Base-by-base conservation (phyloP, 2,329 filamentous ascomycete species). In the Colletotrichum tropicicola region DNA sequence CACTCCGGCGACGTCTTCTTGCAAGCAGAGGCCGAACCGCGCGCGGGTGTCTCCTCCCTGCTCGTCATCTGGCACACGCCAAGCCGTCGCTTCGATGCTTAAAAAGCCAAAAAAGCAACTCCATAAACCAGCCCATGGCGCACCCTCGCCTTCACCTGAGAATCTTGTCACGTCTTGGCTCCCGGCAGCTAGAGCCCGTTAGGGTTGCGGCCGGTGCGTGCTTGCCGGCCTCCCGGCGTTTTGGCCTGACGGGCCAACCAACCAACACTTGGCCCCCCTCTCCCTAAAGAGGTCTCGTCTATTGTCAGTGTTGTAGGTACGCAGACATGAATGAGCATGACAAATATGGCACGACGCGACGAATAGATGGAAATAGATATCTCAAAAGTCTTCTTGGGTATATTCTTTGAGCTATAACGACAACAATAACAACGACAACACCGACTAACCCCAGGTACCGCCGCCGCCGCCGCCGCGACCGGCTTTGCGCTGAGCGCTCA, bases 401-500 rank as follows among this genome's bases (percentile, higher is more conserved):
- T 41, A 41, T 41, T 41, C 37, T 41, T 41, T 17, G 37, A 41
- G 37, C 21, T 45, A 45, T 45, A 23, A 27, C 13, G n/a, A 19
- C 3, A 37, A 35, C 23, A 28, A 57, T 28, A 47, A 21, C 19
- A 57, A 25, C 53, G 39, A 39, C 10, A 57, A 25, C 30, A 21
- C 30, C 43, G 10, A 21, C 37, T 15, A 94, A 69, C 92, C 96
- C 96, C 96, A 99, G 8, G 96, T 99, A 3, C 95, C 95, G 73
- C 95, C 95, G 58, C 87, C 88, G 13, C 92, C 91, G 52, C 93
- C 96, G 65, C 92, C 91, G 70, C 95, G 87, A 5, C 94, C 95
- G 51, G 91, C 91, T 74, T 91, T 91, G 73, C 90, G 89, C 84
- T 99, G 96, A 12, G 95, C 92, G 71, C 91, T 94, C 66, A 99